Percentiles rank a stretch among this genome's conserved stretches.
These are phyloP conservation scores for Venturiaceae sp. DNA, from an alignment of 2,329 filamentous ascomycete species.

Conservation along the genomic window DNA sequence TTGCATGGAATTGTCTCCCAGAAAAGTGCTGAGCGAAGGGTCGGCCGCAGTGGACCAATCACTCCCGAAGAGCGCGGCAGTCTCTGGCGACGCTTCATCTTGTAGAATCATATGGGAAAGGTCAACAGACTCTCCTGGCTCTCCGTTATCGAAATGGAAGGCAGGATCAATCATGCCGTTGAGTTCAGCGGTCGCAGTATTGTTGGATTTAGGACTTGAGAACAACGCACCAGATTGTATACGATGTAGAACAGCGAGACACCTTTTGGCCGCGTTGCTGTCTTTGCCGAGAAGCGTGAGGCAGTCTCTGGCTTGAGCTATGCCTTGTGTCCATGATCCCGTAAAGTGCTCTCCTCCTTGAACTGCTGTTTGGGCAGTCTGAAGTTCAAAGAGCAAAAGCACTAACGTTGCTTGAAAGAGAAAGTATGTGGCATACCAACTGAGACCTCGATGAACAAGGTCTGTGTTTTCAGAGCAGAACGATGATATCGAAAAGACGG, in stretches of 20 bases:
- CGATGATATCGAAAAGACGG: constrained; percentile 9
- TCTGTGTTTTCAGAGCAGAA: constrained; percentile 10
- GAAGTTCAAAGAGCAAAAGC: neutral
- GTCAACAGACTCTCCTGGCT: neutral
- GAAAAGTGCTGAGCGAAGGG: neutral
- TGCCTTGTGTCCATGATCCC: neutral
- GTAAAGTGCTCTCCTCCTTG: neutral
- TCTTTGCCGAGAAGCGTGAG: neutral
- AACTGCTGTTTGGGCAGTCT: neutral
- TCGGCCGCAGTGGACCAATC: neutral
- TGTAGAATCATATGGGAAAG: neutral
- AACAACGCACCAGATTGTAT: neutral
- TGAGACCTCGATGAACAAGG: constrained; percentile 10
- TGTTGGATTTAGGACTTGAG: neutral
- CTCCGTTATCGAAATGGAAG: neutral
- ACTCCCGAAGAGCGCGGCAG: neutral
- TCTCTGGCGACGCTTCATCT: neutral
- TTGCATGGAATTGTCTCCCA: neutral
- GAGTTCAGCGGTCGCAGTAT: neutral
- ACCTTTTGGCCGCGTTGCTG: constrained; percentile 4
- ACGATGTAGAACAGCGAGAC: constrained; percentile 3
- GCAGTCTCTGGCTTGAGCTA: constrained; percentile 4
- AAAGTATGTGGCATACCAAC: constrained; percentile 15
- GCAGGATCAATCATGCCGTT: neutral
- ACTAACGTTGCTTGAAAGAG: constrained; percentile 11